Base-by-base conservation (phyloP, 1,139 yeast species). In the Geotrichum histeridarum region DNA sequence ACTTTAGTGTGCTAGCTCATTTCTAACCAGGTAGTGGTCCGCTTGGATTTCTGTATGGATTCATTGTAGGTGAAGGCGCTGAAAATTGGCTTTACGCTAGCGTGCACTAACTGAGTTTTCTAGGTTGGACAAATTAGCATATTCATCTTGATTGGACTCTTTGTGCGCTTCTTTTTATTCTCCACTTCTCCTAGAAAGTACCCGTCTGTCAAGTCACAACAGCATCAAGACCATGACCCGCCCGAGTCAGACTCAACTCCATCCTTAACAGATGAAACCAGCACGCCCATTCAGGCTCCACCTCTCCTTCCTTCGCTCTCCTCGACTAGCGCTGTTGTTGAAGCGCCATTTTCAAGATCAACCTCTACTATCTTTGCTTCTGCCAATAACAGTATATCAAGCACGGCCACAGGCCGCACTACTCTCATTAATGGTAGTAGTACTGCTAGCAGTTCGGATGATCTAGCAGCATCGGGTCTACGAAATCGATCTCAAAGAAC, bases 141-240 rank as follows among this genome's bases (percentile, higher is more conserved):
- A 9, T 78, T 91, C 30, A 64, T 89, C 0, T 79, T 89, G 12
- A 73, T 89, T 41, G 79, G 82, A 4, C 77, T 88, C 42, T 87
- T 90, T 66, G 82, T 91, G 57, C 83, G 87, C 67, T 91, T 89
- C 70, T 93, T 93, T 65, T 84, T 93, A 1, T 93, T 93, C 69
- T 87, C 95, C 38, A 97, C 89, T 58, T 80, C 75, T 52, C 77
- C 63, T 61, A 77, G 41, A n/a, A 54, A 44, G 18, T 33, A 54
- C 6, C 48, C 55, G 8, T 45, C 44, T n/a, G 42, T 36, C 37
- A 43, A 43, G 41, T 30, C 44, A 37, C 50, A 32, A 14, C 36
- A 38, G 35, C 44, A 36, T 31, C 43, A 32, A n/a, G 48, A 33
- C n/a, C 46, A 43, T 8, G 59, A 59, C 17, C 58, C 60, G 17